Base-by-base conservation (phyloP, 2,329 filamentous ascomycete genomes). In the Fulvia fulva region DNA sequence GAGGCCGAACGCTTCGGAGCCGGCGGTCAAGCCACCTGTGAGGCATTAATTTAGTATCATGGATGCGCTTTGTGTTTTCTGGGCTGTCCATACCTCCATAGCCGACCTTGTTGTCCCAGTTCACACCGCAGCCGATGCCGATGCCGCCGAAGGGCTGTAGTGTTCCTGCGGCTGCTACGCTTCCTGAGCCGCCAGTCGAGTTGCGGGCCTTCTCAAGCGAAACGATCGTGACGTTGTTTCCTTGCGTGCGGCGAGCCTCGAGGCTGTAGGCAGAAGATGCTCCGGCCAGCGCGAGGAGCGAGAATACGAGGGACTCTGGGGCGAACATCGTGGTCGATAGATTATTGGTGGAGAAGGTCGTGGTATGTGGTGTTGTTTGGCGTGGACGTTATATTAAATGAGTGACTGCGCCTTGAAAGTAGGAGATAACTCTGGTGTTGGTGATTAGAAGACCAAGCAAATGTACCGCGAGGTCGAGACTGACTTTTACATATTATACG, bases 71-170 rank as follows among this genome's bases (percentile, higher is more conserved):
- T 22, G 44, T 47, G 5, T 8, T 47, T 19, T 19, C 19, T 14
- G 41, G 41, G 26, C 19, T 23, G 23, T 21, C 28, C 55, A 22
- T 53, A 65, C 63, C 63, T 52, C 63, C 63, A 50, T 61, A 63
- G 1, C 43, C 57, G 11, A 55, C 56, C 7, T 52, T 49, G 11
- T 54, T 49, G 21, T 60, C 37, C 63, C 63, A 65, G 23, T 63
- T 60, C 14, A 65, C 51, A 14, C 61, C 63, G 37, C 63, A 65
- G 11, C 61, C 63, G 5, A 62, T 56, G 12, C 61, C 61, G 23
- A 65, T 59, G 0, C 19, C 32, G 1, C 61, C 63, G 25, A 65
- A 65, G 3, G 61, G 61, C 11, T 16, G 26, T 11, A 65, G 37
- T 3, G 34, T 50, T 25, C 63, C 63, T 3, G 32, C 55, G 9